Percentiles rank a stretch among this genome's conserved stretches.
Conservation (phyloP, 2,329 filamentous ascomycete genomes). For the Alternaria solani region DNA sequence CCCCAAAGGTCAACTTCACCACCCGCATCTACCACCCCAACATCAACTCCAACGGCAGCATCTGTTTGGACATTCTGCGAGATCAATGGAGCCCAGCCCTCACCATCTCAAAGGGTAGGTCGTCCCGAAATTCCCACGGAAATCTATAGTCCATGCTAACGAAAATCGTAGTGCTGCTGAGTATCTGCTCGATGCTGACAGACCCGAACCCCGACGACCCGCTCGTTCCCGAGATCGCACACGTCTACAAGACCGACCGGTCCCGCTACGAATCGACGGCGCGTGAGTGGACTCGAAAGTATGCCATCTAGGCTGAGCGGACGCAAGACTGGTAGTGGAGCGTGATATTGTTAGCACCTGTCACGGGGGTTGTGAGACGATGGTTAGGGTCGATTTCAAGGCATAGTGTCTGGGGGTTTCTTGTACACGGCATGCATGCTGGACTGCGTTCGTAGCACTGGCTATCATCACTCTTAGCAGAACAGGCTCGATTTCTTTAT, state of each 20-base stretch:
- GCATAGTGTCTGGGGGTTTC: constrained; percentile 43
- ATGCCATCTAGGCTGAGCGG: constrained; percentile 75
- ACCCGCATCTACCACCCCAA: constrained; percentile 99
- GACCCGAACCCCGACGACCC: constrained; percentile 99
- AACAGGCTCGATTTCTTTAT: constrained; percentile 30
- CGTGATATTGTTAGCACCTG: constrained; percentile 37
- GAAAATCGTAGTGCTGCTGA: constrained; percentile 77
- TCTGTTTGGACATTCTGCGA: constrained; percentile 96
- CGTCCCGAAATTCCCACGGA: neutral
- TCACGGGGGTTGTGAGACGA: constrained; percentile 30
- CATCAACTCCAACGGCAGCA: constrained; percentile 99
- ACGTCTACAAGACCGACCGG: constrained; percentile 99
- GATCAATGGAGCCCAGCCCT: constrained; percentile 99
- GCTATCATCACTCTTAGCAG: constrained; percentile 43
- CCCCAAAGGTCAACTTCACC: constrained; percentile 99
- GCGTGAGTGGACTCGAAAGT: constrained; percentile 98
- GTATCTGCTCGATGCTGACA: constrained; percentile 99
- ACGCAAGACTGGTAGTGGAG: constrained; percentile 1
- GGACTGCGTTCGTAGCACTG: constrained; percentile 44
- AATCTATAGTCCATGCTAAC: constrained; percentile 6
- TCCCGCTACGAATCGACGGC: constrained; percentile 95
- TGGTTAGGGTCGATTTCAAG: constrained; percentile 27
- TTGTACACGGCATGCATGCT: constrained; percentile 39
- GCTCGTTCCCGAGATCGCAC: constrained; percentile 97
- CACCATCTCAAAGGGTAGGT: constrained; percentile 95